Evolutionary conservation across 2,329 filamentous ascomycete genomes (phyloP).

Genomic region (Kalmusia sp.): DNA sequence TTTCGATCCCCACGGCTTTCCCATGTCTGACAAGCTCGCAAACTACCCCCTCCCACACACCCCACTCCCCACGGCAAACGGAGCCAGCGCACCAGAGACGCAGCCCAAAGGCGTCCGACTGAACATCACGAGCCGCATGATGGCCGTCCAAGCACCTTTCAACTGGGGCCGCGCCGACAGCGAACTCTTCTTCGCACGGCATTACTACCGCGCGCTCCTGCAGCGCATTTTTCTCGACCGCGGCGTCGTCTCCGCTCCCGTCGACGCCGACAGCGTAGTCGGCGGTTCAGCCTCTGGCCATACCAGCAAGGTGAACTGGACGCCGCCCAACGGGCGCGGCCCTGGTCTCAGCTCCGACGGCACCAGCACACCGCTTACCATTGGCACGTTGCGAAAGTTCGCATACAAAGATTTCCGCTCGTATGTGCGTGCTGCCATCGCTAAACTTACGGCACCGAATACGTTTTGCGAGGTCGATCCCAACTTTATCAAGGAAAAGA

Average conservation of each 20-base stretch:
- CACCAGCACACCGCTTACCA: conserved; percentile 80
- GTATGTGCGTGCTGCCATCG: conserved; percentile 82
- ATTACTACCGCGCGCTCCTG: conserved; percentile 89
- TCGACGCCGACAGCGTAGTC: conserved; percentile 31
- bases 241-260: conserved; percentile 72
- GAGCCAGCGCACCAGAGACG: background rate
- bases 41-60: conserved; percentile 49
- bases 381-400: conserved; percentile 81
- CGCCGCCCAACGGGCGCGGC: conserved; percentile 57
- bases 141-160: conserved; percentile 93
- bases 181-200: conserved; percentile 86
- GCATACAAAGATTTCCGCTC: conserved; percentile 77
- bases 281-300: conserved; percentile 51
- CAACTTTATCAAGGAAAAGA: conserved; percentile 66
- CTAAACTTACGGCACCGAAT: conserved; percentile 65
- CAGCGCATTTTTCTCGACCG: conserved; percentile 92
- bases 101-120: conserved; percentile 70
- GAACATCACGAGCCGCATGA: conserved; percentile 97
- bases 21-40: conserved; percentile 79
- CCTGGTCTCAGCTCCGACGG: conserved; percentile 47
- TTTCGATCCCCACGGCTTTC: conserved; percentile 91
- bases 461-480: conserved; percentile 44
- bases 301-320: conserved; percentile 42
- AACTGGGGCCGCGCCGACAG: conserved; percentile 89
- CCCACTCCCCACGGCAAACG: conserved; percentile 20